These are phyloP conservation scores for Cochlearia excelsa DNA, from an alignment of 345 rosid genomes.

Conservation along the genomic window DNA sequence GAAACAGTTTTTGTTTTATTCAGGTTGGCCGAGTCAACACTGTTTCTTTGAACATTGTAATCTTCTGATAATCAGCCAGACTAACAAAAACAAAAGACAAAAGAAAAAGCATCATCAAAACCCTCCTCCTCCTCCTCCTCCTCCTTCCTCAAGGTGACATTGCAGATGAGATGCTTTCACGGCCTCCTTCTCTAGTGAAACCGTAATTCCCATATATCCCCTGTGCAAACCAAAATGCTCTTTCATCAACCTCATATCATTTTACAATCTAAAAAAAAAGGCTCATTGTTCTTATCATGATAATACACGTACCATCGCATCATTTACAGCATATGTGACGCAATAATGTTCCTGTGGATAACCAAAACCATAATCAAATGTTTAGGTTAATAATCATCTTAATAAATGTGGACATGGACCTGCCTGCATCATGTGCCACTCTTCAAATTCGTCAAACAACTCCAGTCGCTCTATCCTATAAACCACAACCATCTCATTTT, in stretches of 20 bases:
- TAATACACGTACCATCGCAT: conserved; percentile 60
- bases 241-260: too few species aligned
- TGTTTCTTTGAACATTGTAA: too few species aligned
- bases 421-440: conserved; percentile 99
- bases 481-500: conserved; percentile 28
- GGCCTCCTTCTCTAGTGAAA: conserved; percentile 39
- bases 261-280: background rate
- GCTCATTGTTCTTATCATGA: conserved; percentile 14
- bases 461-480: conserved; percentile 85
- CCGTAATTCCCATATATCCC: conserved; percentile 62
- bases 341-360: conserved; percentile 51
- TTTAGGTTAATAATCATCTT: background rate
- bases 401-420: conserved; percentile 34
- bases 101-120: too few species aligned
- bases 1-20: too few species aligned
- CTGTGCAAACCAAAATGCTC: conserved; percentile 34
- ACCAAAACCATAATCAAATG: conserved; percentile 2
- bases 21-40: too few species aligned
- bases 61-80: too few species aligned
- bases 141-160: conserved; percentile 29
- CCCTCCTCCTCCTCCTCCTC: conserved; percentile 23
- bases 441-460: conserved; percentile 93
- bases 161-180: conserved; percentile 23
- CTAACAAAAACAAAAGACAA: too few species aligned
- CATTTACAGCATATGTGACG: conserved; percentile 79